Evolutionary conservation across 2,329 filamentous ascomycete species (phyloP).

Genomic region (Colletotrichum magnum): DNA sequence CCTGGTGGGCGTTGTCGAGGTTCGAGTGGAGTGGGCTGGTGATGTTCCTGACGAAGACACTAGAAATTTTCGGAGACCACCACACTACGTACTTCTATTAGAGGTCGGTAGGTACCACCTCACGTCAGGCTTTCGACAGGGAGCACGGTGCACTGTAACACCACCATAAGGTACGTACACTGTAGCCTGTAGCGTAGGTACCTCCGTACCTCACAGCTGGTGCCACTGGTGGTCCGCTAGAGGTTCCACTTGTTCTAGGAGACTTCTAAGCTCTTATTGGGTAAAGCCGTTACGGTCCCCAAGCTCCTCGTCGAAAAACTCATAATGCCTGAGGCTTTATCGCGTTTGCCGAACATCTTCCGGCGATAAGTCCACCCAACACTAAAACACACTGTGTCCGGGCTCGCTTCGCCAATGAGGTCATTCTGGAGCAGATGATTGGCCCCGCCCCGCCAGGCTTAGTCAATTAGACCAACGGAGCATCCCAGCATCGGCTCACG

Average conservation of each 20-base stretch:
- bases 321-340: no score
- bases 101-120: background rate
- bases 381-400: no score
- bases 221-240: background rate
- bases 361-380: background rate
- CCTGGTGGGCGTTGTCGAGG: constrained; percentile 18
- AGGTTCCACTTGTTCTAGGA: background rate
- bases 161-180: no score
- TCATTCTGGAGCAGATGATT: constrained; percentile 27
- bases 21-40: constrained; percentile 27
- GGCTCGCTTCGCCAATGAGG: constrained; percentile 19
- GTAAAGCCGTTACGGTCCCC: background rate
- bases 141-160: background rate
- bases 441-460: constrained; percentile 1
- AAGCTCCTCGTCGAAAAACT: constrained; percentile 11
- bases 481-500: constrained; percentile 32
- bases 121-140: constrained; percentile 6
- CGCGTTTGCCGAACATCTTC: constrained; percentile 28
- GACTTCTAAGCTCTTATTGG: constrained; percentile 20
- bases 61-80: constrained; percentile 37
- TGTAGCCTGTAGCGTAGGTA: constrained; percentile 1
- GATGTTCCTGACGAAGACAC: constrained; percentile 39
- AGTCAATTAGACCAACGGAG: constrained; percentile 2
- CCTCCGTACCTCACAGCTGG: background rate
- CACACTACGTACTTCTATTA: constrained; percentile 18